Base-by-base conservation (phyloP, 306 rosid genomes). In the Citrullus mucosospermus region DNA sequence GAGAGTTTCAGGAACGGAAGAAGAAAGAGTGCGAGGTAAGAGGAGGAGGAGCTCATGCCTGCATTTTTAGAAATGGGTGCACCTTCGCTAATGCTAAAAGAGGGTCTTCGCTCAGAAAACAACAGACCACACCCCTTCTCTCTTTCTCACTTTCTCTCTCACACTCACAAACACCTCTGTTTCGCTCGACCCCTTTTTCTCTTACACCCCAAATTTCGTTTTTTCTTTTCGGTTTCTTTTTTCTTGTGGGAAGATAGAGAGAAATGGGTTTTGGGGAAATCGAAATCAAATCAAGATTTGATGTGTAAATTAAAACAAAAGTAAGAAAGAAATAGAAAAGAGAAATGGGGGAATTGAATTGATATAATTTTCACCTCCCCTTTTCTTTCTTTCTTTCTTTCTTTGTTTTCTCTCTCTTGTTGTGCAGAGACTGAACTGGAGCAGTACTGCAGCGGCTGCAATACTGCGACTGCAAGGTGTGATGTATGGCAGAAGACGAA, bases 401-500 rank as follows among this genome's bases (percentile, higher is more conserved):
- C 0, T 53, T 62, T 76, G 62, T 25, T 25, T 25, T 25, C 28
- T 25, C 28, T 25, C 28, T 25, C 28, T 25, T 25, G 83, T 77
- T 83, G 41, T 85, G 83, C 67, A 87, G 60, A 53, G 57, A 68
- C 87, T 81, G 87, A 80, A 82, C 80, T 72, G 88, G 86, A 82
- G 88, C 91, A 81, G 86, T 85, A 86, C 87, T 84, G 94, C 92
- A 81, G 82, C 86, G 69, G 87, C 91, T 86, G 92, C 89, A 87
- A 85, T 43, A 88, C 96, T 91, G 91, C 88, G 85, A 83, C 87
- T 85, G 95, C 88, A 86, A 86, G 88, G 94, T 81, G 96, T 91
- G 96, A 88, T 91, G 93, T 88, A 89, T 88, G 96, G 87, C 98
- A 92, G 90, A 89, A 82, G 80, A 86, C 58, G 82, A 39, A 68